A percentile compares a stretch with the other conserved stretches of the same genome.
Conservation (phyloP, 1,284 basidiomycete species). For the Boletus sp. region DNA sequence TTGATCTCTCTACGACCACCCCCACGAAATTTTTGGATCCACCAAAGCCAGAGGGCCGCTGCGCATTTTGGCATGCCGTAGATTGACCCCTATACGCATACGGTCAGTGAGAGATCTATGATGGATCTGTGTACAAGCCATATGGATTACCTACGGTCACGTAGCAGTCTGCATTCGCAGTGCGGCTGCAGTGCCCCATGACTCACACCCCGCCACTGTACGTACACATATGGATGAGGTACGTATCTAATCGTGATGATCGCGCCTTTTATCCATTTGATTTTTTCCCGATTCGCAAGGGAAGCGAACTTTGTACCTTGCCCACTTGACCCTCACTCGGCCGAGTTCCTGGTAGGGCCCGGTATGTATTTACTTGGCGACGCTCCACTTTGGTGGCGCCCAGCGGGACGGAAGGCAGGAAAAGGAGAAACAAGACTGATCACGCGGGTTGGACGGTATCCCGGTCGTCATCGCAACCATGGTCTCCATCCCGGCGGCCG, state of each 20-base stretch:
- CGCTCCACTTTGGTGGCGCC: not conserved
- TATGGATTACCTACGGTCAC: constrained; percentile 5
- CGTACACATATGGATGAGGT: constrained; percentile 16
- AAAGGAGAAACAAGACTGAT: constrained; percentile 1
- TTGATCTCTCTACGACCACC: constrained; percentile 2
- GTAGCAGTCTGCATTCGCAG: constrained; percentile 5
- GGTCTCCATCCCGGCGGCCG: constrained; percentile 8
- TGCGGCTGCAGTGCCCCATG: constrained; percentile 1
- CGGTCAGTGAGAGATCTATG: constrained; percentile 7
- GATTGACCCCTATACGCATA: constrained; percentile 13
- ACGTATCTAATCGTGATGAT: constrained; percentile 14
- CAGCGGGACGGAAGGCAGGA: not conserved
- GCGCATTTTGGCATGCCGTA: not conserved
- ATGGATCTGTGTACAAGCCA: constrained; percentile 18
- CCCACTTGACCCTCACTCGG: constrained; percentile 5
- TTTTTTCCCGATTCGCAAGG: constrained; percentile 6
- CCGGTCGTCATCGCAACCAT: constrained; percentile 32
- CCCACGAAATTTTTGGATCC: not conserved
- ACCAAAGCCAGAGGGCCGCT: not conserved
- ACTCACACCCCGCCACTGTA: constrained; percentile 7
- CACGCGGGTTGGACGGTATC: constrained; percentile 11
- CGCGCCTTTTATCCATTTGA: not conserved
- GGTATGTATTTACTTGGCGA: constrained; percentile 7
- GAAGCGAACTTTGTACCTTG: constrained; percentile 19
- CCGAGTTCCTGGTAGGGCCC: constrained; percentile 8